Conservation (phyloP, 2,329 filamentous ascomycete species). For the Cadophora gregata region DNA sequence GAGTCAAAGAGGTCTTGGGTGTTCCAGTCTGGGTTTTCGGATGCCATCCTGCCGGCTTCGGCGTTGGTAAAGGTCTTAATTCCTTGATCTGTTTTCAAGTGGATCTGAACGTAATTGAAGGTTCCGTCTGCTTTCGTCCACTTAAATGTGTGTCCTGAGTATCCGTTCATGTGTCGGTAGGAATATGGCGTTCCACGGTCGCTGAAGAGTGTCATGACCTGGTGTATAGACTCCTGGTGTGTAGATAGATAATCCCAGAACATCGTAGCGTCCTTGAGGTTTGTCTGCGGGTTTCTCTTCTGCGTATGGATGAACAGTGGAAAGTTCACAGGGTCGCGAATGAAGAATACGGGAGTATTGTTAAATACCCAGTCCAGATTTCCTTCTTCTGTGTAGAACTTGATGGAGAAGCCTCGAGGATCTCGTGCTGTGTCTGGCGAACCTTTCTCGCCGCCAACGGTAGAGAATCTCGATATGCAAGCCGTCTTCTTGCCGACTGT, state of each 20-base stretch:
- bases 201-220: constrained; percentile 63
- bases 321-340: constrained; percentile 75
- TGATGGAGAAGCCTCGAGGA: constrained; percentile 74
- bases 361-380: constrained; percentile 76
- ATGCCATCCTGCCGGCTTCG: constrained; percentile 46
- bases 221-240: constrained; percentile 60
- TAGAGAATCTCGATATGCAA: constrained; percentile 72
- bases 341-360: constrained; percentile 77
- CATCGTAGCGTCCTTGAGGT: constrained; percentile 64
- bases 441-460: constrained; percentile 75
- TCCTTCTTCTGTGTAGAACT: constrained; percentile 76
- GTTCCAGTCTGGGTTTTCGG: constrained; percentile 53
- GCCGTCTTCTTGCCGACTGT: constrained; percentile 69
- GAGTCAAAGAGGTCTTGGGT: constrained; percentile 59
- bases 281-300: constrained; percentile 73
- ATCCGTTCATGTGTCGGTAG: constrained; percentile 60
- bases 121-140: constrained; percentile 58
- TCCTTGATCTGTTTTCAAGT: constrained; percentile 59
- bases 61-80: constrained; percentile 57
- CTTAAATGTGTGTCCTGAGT: constrained; percentile 61
- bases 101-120: constrained; percentile 60
- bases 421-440: constrained; percentile 75
- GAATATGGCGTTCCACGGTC: constrained; percentile 61
- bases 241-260: constrained; percentile 36
- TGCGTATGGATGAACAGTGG: constrained; percentile 77